phyloP scores from a whole-genome alignment of 768 basidiomycete species.

The Boletus edulis region DNA sequence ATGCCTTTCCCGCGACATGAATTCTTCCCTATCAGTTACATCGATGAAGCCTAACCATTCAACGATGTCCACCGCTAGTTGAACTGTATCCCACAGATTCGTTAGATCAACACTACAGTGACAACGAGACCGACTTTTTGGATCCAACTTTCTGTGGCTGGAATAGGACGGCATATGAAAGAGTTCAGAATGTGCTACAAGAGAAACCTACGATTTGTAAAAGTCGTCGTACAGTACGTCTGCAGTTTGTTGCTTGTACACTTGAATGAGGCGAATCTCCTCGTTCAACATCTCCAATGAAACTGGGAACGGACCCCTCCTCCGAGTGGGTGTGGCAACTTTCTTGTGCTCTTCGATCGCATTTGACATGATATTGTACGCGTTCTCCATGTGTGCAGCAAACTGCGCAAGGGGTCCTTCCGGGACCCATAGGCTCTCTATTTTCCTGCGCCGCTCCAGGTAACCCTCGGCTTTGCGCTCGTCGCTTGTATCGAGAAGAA shows the following conservation, averaged over 20 bases:
- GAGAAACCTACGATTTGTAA: constrained; percentile 16
- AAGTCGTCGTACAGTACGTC: constrained; percentile 19
- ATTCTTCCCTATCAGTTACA: constrained; percentile 23
- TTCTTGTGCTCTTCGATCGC: constrained; percentile 22
- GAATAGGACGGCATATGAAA: not conserved
- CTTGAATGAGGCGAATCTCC: constrained; percentile 20
- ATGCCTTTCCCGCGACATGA: constrained; percentile 23
- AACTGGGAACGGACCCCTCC: constrained; percentile 23
- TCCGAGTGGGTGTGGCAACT: constrained; percentile 7
- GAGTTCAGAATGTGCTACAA: no score
- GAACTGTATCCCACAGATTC: constrained; percentile 11
- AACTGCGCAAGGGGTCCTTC: constrained; percentile 18
- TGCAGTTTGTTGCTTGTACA: constrained; percentile 17
- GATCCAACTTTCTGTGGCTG: constrained; percentile 19
- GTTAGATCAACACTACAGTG: not conserved
- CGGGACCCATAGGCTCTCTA: constrained; percentile 18
- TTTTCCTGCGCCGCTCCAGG: constrained; percentile 17
- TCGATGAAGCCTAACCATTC: constrained; percentile 26
- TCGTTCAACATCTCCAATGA: constrained; percentile 22
- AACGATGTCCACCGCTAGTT: constrained; percentile 20
- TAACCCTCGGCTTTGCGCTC: constrained; percentile 23
- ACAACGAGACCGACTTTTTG: constrained; percentile 18
- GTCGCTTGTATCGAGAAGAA: constrained; percentile 23
- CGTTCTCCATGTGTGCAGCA: constrained; percentile 20
- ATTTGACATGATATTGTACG: constrained; percentile 15